Base-by-base conservation (phyloP, 2,329 filamentous ascomycete species). In the Fusarium circinatum region DNA sequence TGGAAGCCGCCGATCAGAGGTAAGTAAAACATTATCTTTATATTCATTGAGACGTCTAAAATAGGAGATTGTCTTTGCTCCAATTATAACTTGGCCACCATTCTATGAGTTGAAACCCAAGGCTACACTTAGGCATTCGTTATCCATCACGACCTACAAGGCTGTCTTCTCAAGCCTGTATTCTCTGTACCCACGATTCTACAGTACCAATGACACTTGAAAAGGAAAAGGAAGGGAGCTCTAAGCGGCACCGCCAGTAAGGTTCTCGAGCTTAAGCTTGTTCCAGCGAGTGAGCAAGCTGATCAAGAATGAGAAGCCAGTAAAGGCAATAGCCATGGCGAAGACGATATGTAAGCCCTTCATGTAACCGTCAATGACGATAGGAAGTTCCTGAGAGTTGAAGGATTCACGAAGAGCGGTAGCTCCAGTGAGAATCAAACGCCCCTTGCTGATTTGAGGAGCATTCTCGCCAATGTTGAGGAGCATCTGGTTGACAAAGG, bases 311-410 rank as follows among this genome's bases (percentile, higher is more conserved):
- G 84, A 80, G 32, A 86, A 59, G 6, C 84, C 85, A 5, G 81
- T 84, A 36, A 85, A 86, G 9, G 91, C 78, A 26, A 86, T 84
- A 20, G 86, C 85, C 71, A 91, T 84, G 15, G 89, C 91, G 44
- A 91, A 88, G 9, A 86, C 85, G 13, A 92, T 90, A 77, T 91
- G 90, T 75, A 92, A 88, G 0, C 89, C 89, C 60, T 88, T 82
- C 75, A 88, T 92, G 82, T 94, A 94, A 0, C 89, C 90, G 1
- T 80, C 72, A 32, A 92, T 84, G 45, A 93, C 89, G 0, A 84
- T 83, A 1, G 82, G 77, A 6, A 92, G 82, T 65, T 84, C 85
- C n/a, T 87, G 78, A 0, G 76, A 63, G 0, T 85, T 77, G 71
- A 93, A 89, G 5, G 81, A 81, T 10, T 78, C 67, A 73, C 89